These are phyloP conservation scores for Penicillium rolfsii DNA, from an alignment of 2,329 filamentous ascomycete genomes.

Conservation along the genomic window DNA sequence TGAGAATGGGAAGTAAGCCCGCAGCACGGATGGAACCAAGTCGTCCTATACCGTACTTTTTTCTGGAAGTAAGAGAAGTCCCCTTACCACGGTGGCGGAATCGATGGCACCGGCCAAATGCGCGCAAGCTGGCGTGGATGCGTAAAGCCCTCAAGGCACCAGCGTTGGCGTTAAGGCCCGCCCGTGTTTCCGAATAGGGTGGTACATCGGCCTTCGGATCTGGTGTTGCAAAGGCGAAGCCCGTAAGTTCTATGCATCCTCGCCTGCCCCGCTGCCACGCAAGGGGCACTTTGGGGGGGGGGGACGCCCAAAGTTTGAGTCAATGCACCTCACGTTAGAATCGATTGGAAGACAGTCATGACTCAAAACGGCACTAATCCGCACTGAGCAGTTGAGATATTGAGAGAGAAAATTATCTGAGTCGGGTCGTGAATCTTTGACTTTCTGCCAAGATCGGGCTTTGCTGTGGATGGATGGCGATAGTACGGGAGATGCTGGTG, in stretches of 20 bases:
- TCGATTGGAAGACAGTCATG: not conserved
- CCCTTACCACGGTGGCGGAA: not conserved
- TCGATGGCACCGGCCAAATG: not conserved
- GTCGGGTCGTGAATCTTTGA: not conserved
- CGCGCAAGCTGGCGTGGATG: not conserved
- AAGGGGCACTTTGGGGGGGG: slow-evolving; percentile 1
- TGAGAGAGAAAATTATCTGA: not conserved
- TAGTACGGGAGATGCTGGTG: too few species aligned
- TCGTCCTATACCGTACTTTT: not conserved
- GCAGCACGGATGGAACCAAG: not conserved
- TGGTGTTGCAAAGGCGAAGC: slow-evolving; percentile 1
- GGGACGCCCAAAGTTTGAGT: not conserved
- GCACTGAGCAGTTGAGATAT: not conserved
- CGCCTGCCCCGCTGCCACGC: slow-evolving; percentile 4
- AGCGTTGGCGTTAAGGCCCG: not conserved
- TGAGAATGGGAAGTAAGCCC: slow-evolving; percentile 9
- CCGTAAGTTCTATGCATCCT: not conserved
- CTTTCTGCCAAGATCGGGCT: slow-evolving; percentile 5
- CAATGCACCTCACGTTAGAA: not conserved
- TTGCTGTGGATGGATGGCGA: not conserved
- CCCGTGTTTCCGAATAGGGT: not conserved
- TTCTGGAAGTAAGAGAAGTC: too few species aligned
- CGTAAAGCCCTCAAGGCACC: not conserved
- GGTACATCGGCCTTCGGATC: not conserved
- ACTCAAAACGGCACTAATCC: not conserved